Conservation (phyloP, 2,329 filamentous ascomycete genomes). For the Dactylellina parvicollis region DNA sequence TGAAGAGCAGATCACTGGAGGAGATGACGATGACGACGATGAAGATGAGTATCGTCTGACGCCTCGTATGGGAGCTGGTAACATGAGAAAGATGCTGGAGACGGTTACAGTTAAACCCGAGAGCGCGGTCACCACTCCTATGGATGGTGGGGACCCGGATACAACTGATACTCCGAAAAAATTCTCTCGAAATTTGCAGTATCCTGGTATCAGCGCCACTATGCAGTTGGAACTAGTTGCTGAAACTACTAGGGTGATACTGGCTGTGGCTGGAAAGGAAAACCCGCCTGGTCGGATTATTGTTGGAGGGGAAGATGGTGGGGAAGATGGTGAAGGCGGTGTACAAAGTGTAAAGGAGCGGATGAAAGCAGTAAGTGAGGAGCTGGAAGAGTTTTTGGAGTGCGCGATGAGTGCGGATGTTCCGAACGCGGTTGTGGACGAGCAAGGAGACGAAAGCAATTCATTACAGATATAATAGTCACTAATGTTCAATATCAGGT, state of each 20-base stretch:
- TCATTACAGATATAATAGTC: conserved; percentile 1
- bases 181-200: conserved; percentile 68
- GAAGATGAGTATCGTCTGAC: conserved; percentile 40
- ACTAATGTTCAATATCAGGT: neutral
- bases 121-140: conserved; percentile 60
- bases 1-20: conserved; percentile 12
- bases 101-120: conserved; percentile 58
- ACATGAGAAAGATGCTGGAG: conserved; percentile 19
- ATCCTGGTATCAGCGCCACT: conserved; percentile 75
- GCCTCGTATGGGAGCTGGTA: conserved; percentile 44
- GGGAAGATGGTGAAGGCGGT: conserved; percentile 63
- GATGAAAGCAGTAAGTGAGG: conserved; percentile 93
- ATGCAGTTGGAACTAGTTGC: conserved; percentile 79
- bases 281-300: conserved; percentile 95
- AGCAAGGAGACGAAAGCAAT: conserved; percentile 32
- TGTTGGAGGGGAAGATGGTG: conserved; percentile 76
- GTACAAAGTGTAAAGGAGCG: conserved; percentile 92
- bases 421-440: conserved; percentile 48
- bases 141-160: neutral
- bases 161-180: conserved; percentile 61
- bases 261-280: conserved; percentile 91
- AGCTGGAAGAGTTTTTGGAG: conserved; percentile 94
- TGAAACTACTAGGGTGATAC: conserved; percentile 90
- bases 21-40: conserved; percentile 43
- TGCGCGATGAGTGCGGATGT: conserved; percentile 87